Percentiles rank a stretch among this genome's conserved stretches.
Evolutionary conservation across 805 yeast species (phyloP).

Genomic region (Cyberlindnera euphorbiiphila): DNA sequence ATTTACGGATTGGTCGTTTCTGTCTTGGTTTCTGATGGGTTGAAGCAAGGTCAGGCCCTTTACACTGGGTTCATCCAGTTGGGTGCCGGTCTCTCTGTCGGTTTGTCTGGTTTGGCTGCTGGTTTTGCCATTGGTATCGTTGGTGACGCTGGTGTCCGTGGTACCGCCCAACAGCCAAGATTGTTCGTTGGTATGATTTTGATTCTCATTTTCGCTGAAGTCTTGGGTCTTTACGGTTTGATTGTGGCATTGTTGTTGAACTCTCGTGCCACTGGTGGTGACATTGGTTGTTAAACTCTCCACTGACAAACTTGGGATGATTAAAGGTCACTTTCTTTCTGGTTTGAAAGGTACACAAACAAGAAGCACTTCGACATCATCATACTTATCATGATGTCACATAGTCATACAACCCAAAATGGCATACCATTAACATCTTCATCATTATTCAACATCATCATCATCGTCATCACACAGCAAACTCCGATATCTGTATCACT

Average conservation of each 20-base stretch:
- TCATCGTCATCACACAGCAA: neutral
- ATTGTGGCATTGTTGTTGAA: constrained; percentile 96
- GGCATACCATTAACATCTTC: neutral
- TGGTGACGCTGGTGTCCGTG: constrained; percentile 99
- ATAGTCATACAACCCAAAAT: constrained; percentile 5
- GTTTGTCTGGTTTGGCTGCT: constrained; percentile 95
- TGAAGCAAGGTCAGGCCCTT: constrained; percentile 86
- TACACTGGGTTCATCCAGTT: constrained; percentile 97
- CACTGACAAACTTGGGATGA: no score
- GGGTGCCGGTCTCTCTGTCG: constrained; percentile 97
- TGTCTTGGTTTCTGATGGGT: constrained; percentile 85
- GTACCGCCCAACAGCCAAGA: constrained; percentile 97
- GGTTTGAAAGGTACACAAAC: neutral
- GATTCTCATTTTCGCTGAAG: constrained; percentile 98
- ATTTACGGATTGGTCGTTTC: constrained; percentile 96
- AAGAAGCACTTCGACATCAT: no score
- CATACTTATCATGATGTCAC: no score
- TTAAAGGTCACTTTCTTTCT: neutral
- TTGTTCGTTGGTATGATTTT: constrained; percentile 97
- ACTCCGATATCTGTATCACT: constrained; percentile 4
- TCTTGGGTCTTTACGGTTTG: constrained; percentile 95
- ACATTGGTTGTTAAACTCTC: constrained; percentile 77
- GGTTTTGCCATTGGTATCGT: constrained; percentile 99
- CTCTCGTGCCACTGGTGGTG: constrained; percentile 96
- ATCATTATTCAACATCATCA: neutral